phyloP scores from a whole-genome alignment of 2,329 filamentous ascomycete genomes.

The Rachicladosporium sp. region DNA sequence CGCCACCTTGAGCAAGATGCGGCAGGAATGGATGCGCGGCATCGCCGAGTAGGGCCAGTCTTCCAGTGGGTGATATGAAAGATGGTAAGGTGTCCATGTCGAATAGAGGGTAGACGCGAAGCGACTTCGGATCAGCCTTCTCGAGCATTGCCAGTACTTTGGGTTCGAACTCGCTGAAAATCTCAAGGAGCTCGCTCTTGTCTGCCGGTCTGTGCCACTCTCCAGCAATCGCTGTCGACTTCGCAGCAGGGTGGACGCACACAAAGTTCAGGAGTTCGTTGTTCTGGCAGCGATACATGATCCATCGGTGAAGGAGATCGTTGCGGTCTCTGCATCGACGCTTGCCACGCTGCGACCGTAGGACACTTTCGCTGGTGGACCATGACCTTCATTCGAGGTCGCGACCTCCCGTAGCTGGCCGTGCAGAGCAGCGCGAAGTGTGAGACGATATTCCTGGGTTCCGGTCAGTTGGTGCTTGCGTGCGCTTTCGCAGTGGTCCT shows the following conservation, averaged over 20 bases:
- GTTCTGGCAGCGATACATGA: slow-evolving; percentile 35
- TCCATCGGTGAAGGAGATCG: slow-evolving; percentile 17
- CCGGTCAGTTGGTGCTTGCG: too few relatives aligned
- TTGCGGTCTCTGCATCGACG: slow-evolving; percentile 14
- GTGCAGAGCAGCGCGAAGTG: slow-evolving; percentile 21
- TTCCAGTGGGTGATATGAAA: slow-evolving; percentile 37
- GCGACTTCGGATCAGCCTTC: slow-evolving; percentile 22
- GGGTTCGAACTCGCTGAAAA: slow-evolving; percentile 27
- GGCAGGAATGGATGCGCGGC: slow-evolving; percentile 58
- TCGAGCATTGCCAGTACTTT: slow-evolving; percentile 24
- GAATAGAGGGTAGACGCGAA: slow-evolving; percentile 42
- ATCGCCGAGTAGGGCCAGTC: slow-evolving; percentile 50
- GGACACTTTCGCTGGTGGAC: slow-evolving; percentile 14
- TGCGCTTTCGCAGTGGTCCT: slow-evolving; percentile 6
- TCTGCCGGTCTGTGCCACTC: slow-evolving; percentile 27
- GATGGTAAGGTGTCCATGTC: slow-evolving; percentile 49
- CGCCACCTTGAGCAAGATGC: slow-evolving; percentile 51
- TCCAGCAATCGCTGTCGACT: slow-evolving; percentile 11
- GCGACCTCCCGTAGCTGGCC: slow-evolving; percentile 17
- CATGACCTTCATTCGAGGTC: slow-evolving; percentile 11
- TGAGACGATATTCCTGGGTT: slow-evolving; percentile 19
- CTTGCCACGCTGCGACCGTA: slow-evolving; percentile 12
- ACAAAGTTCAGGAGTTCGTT: slow-evolving; percentile 37
- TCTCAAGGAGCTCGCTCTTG: slow-evolving; percentile 27
- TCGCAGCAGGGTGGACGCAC: slow-evolving; percentile 28